Evolutionary conservation across 1,284 basidiomycete species (phyloP).

Genomic region (Phlebopus sp.): DNA sequence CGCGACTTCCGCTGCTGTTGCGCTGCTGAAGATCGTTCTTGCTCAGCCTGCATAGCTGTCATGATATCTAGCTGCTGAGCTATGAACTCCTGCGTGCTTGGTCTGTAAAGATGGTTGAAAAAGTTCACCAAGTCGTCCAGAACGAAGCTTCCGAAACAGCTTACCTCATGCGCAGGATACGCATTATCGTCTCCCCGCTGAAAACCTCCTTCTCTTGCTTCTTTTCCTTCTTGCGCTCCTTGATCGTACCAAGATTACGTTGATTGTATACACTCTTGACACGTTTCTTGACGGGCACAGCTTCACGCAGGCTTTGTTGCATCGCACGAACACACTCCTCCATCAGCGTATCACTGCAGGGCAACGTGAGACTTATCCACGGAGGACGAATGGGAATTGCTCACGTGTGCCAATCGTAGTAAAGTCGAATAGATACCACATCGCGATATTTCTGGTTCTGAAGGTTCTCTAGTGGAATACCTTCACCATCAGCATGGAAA

Average conservation of each 20-base stretch:
- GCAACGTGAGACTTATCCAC: slow-evolving; percentile 6
- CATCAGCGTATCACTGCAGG: slow-evolving; percentile 80
- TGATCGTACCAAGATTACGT: slow-evolving; percentile 94
- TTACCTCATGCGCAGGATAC: slow-evolving; percentile 91
- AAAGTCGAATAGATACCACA: slow-evolving; percentile 83
- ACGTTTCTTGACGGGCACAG: slow-evolving; percentile 79
- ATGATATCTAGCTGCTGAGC: slow-evolving; percentile 83
- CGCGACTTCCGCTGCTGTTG: slow-evolving; percentile 52
- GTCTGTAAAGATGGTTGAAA: slow-evolving; percentile 32
- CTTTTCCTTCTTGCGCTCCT: slow-evolving; percentile 92
- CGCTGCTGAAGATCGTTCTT: slow-evolving; percentile 58
- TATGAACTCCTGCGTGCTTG: slow-evolving; percentile 85
- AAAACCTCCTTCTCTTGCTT: slow-evolving; percentile 68
- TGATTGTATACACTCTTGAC: slow-evolving; percentile 89
- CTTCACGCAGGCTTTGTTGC: slow-evolving; percentile 75
- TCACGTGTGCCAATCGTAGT: slow-evolving; percentile 91
- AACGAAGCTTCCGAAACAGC: slow-evolving; percentile 22
- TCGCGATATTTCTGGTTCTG: slow-evolving; percentile 97
- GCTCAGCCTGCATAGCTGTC: slow-evolving; percentile 71
- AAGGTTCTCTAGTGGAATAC: slow-evolving; percentile 83
- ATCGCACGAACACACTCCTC: slow-evolving; percentile 95
- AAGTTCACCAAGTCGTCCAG: slow-evolving; percentile 1
- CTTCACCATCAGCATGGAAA: slow-evolving; percentile 93
- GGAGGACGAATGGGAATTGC: slow-evolving; percentile 27
- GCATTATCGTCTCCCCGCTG: slow-evolving; percentile 84